Base-by-base conservation (phyloP, 2,329 filamentous ascomycete species). In the Lasiodiplodia sp. region DNA sequence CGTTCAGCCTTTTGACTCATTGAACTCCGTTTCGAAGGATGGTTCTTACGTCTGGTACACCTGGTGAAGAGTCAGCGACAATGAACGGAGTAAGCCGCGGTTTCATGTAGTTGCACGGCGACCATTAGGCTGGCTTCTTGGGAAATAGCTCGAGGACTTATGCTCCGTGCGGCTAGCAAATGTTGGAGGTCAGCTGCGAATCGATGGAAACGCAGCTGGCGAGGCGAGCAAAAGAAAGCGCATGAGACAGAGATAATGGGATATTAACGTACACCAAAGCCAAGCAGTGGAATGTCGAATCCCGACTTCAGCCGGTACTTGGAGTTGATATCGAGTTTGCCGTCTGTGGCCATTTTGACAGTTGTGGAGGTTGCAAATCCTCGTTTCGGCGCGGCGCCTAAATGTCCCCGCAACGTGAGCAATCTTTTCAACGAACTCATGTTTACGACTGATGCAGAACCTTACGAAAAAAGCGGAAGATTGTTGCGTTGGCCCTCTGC, bases 261-360 rank as follows among this genome's bases (percentile, higher is more conserved):
- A 47, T 2, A 8, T 34, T 23, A 12, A 67, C 65, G 37, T 38
- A 87, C 85, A 21, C 87, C 88, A 75, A 85, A 89, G 38, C 87
- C 88, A 1, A 90, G 78, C 8, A 84, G 72, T 10, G 88, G 88
- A 52, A 90, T 89, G 21, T 88, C 84, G 76, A 88, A 84, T 51
- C 88, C 88, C 18, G 87, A 89, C 66, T 85, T 85, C 78, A 90
- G 74, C 66, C 80, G 82, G 63, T 86, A 82, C 34, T 81, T 86
- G 11, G 81, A 79, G 70, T 81, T 78, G 74, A 86, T 82, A 21
- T 78, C 78, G 12, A 86, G 73, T 38, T 75, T 75, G 18, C 16
- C 23, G 51, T 53, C 56, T 44, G 21, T n/a, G n/a, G 81, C 72
- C 83, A 85, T 85, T 51, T 64, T 74, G 52, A 73, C 49, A 7